These are phyloP conservation scores for Fomitopsis schrenkii DNA, from an alignment of 1,284 basidiomycete species.

Conservation along the genomic window DNA sequence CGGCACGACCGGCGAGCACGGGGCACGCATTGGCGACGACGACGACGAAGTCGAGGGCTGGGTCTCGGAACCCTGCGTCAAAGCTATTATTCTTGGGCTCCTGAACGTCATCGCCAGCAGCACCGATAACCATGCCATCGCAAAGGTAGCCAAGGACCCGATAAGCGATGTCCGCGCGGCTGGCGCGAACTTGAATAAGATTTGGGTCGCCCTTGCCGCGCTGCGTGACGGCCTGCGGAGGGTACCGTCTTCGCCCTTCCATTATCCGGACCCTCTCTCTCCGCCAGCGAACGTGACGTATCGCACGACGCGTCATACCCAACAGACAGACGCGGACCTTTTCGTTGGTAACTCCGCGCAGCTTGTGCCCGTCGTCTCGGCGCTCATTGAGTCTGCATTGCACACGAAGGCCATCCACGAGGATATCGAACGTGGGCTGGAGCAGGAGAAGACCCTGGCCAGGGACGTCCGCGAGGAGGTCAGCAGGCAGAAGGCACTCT, in stretches of 20 bases:
- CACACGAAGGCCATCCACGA: slow-evolving; percentile 45
- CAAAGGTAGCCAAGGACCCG: slow-evolving; percentile 41
- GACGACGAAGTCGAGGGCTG: slow-evolving; percentile 44
- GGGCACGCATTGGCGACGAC: slow-evolving; percentile 24
- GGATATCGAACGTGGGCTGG: slow-evolving; percentile 51
- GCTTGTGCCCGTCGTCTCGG: slow-evolving; percentile 57
- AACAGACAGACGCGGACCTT: slow-evolving; percentile 17
- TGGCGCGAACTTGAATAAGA: slow-evolving; percentile 53
- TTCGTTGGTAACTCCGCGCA: slow-evolving; percentile 50
- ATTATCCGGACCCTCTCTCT: slow-evolving; percentile 54
- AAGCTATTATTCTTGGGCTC: slow-evolving; percentile 54
- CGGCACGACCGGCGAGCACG: slow-evolving; percentile 23
- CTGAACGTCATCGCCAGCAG: slow-evolving; percentile 47
- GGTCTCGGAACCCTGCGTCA: slow-evolving; percentile 62
- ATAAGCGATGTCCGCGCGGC: slow-evolving; percentile 47
- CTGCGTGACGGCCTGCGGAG: slow-evolving; percentile 37
- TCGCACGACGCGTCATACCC: slow-evolving; percentile 35
- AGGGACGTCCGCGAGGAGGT: slow-evolving; percentile 46
- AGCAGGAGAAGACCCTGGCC: slow-evolving; percentile 48
- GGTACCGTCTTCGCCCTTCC: slow-evolving; percentile 18
- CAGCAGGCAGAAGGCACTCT: slow-evolving; percentile 42
- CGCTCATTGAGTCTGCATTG: slow-evolving; percentile 50
- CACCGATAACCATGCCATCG: slow-evolving; percentile 31
- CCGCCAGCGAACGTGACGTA: slow-evolving; percentile 35
- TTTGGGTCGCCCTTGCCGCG: slow-evolving; percentile 51